A percentile compares a stretch with the other conserved stretches of the same genome.
Conservation (phyloP, 2,329 filamentous ascomycete genomes). For the Periconia macrospinosa region DNA sequence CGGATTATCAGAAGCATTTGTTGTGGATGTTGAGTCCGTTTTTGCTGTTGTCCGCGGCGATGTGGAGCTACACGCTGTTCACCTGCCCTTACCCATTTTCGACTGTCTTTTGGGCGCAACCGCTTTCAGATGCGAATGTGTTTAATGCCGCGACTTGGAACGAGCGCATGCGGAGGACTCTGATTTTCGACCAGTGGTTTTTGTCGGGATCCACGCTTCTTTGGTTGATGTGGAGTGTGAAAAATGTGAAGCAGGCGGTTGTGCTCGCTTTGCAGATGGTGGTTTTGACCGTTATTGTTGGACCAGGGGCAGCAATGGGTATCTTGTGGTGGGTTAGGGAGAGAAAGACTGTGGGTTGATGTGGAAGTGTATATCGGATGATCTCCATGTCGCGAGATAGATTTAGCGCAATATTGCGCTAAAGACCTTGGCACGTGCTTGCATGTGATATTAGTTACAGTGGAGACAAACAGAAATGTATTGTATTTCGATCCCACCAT, state of each 20-base stretch:
- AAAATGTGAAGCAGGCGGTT: not conserved
- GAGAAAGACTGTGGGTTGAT: not conserved
- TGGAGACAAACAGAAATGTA: no score
- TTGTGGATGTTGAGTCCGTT: conserved; percentile 5
- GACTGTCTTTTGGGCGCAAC: conserved; percentile 9
- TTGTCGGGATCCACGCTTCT: conserved; percentile 1
- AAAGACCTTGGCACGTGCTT: no score
- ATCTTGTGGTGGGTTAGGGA: not conserved
- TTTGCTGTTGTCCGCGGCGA: conserved; percentile 5
- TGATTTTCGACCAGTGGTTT: conserved; percentile 13
- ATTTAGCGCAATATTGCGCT: no score
- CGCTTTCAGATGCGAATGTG: not conserved
- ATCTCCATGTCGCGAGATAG: no score
- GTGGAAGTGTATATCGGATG: not conserved
- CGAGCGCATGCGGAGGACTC: conserved; percentile 8
- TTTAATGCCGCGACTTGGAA: conserved; percentile 4
- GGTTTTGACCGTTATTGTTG: not conserved
- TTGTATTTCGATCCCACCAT: no score
- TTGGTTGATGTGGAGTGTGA: conserved; percentile 2
- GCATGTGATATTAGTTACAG: no score
- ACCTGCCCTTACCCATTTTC: conserved; percentile 10
- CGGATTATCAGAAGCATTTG: conserved; percentile 7
- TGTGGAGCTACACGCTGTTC: conserved; percentile 9
- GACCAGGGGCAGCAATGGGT: not conserved
- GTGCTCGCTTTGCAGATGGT: not conserved